Base-by-base conservation (phyloP, 2,329 filamentous ascomycete genomes). In the Ascochyta pisi region DNA sequence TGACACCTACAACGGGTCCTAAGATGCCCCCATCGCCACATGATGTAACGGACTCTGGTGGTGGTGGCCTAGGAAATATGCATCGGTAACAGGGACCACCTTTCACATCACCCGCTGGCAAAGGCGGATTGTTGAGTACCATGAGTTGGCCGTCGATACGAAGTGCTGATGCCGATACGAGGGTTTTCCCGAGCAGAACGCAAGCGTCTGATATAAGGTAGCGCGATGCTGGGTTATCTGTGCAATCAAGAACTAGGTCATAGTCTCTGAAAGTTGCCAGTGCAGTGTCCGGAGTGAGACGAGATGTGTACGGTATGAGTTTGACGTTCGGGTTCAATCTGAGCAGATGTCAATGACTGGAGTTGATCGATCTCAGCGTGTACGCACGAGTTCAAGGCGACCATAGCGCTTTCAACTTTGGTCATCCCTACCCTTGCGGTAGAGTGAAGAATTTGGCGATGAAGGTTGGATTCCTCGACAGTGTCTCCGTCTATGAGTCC, bases 11-110 rank as follows among this genome's bases (percentile, higher is more conserved):
- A 0, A 97, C 92, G 0, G 95, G 93, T 0, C 95, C 95, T 1
- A 99, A 69, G 8, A 99, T 92, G 0, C 95, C 95, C 9, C 93
- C 94, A 73, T 99, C 95, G 37, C 93, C 92, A 69, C 95, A 99
- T 57, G 89, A 92, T 1, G 91, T 82, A 0, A 97, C 89, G 53
- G 86, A 92, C 38, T 90, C 90, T 0, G 91, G 85, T 0, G 94
- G 92, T 0, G 95, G 93, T 0, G 95, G 93, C 34, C 84, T 89
- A 0, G 92, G 93, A 66, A 96, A 99, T 12, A 98, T 85, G 70
- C 95, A 99, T 38, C 95, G 84, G 76, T 99, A 99, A 76, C 95
- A 99, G 0, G 94, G 93, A 0, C 92, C 90, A 31, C 89, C 88
- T 0, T 77, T 69, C 2, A 71, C 50, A 46, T 85, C 76, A 1